Conservation (phyloP, 495 filamentous ascomycete species). For the Neurospora hispaniola region DNA sequence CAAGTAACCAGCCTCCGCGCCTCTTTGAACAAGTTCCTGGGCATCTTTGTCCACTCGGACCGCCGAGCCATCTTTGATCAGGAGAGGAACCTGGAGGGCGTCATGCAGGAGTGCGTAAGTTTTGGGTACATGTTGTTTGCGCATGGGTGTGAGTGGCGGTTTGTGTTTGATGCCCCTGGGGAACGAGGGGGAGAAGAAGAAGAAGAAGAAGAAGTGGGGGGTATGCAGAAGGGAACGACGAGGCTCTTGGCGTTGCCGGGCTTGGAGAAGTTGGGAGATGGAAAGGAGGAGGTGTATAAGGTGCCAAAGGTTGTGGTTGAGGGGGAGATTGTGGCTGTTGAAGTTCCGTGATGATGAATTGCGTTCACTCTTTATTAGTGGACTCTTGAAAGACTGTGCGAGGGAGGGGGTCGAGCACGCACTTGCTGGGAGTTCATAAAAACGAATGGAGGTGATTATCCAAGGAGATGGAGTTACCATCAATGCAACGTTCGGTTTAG, state of each 20-base stretch:
- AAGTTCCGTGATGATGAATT: not conserved
- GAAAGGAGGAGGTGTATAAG: not conserved
- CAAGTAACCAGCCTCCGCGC: conserved; percentile 17
- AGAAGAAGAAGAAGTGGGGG: not conserved
- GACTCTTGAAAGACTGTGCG: not conserved
- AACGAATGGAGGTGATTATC: not conserved
- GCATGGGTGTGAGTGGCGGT: conserved; percentile 21
- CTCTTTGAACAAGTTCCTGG: conserved; percentile 21
- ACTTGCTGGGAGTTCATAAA: not conserved
- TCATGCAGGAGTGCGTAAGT: conserved; percentile 22
- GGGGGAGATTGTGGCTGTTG: not conserved
- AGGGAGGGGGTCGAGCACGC: not conserved
- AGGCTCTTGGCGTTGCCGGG: not conserved
- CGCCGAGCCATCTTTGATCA: conserved; percentile 20
- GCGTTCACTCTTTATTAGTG: not conserved
- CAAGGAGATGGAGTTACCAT: not conserved
- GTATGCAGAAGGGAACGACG: not conserved
- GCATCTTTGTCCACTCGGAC: conserved; percentile 17
- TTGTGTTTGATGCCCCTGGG: not conserved
- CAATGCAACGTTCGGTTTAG: not conserved
- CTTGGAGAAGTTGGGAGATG: not conserved
- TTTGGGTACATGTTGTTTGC: conserved; percentile 27
- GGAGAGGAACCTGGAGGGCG: conserved; percentile 21
- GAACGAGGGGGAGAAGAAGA: not conserved
- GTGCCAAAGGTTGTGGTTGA: not conserved